phyloP scores from a whole-genome alignment of 2,329 filamentous ascomycete species.

The Paramyrothecium sp. region DNA sequence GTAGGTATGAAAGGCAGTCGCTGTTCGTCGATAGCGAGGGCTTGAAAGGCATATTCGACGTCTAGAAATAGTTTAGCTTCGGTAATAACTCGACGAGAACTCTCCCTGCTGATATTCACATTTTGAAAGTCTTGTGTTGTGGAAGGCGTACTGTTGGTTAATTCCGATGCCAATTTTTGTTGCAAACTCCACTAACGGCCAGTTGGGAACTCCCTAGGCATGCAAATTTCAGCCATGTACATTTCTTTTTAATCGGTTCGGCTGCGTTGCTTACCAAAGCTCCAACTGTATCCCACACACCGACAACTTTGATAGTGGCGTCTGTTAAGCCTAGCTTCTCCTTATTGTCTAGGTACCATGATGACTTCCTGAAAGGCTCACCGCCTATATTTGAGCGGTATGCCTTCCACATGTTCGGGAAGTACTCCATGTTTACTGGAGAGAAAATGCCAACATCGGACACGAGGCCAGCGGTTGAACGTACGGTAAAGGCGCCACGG shows the following conservation, averaged over 20 bases:
- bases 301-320: conserved; percentile 2
- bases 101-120: neutral
- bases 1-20: conserved; percentile 29
- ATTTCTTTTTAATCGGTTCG: too few relatives aligned
- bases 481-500: conserved; percentile 27
- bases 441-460: conserved; percentile 4
- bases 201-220: neutral
- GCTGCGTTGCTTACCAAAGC: neutral
- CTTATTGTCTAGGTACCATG: neutral
- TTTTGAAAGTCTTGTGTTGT: neutral
- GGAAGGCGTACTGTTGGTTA: neutral
- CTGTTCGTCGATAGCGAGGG: conserved; percentile 52
- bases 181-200: neutral
- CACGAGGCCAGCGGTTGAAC: conserved; percentile 21
- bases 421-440: neutral
- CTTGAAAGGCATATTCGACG: conserved; percentile 55
- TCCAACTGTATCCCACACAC: conserved; percentile 13
- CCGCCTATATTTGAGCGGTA: neutral
- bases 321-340: neutral
- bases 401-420: neutral
- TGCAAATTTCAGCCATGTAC: too few relatives aligned
- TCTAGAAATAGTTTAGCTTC: conserved; percentile 14
- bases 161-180: neutral
- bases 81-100: neutral
- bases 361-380: neutral